Evolutionary conservation across 495 filamentous ascomycete species (phyloP).

Genomic region (Barbatosphaeria neglecta): DNA sequence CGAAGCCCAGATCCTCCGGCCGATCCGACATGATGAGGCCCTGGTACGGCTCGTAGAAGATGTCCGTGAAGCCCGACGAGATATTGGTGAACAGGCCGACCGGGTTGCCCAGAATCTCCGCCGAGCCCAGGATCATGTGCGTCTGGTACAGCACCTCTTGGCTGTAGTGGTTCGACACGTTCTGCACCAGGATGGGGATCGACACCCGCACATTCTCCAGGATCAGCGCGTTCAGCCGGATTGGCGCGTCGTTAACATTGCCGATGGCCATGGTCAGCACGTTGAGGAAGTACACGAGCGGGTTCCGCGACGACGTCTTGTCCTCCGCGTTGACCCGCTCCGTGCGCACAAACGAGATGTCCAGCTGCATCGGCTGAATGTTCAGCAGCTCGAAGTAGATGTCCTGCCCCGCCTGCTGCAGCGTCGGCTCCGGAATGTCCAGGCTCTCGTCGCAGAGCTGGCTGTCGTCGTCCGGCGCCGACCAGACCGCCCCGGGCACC

Average conservation of each 20-base stretch:
- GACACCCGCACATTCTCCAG: constrained; percentile 93
- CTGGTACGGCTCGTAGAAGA: constrained; percentile 98
- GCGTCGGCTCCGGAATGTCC: constrained; percentile 84
- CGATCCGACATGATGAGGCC: constrained; percentile 91
- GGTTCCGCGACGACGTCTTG: constrained; percentile 77
- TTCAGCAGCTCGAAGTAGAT: constrained; percentile 97
- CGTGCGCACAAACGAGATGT: constrained; percentile 92
- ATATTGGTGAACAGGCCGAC: constrained; percentile 97
- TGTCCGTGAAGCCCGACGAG: constrained; percentile 89
- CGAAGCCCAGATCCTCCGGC: constrained; percentile 85
- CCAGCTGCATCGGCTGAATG: constrained; percentile 94
- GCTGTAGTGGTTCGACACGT: constrained; percentile 85
- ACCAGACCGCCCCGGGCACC: constrained; percentile 86
- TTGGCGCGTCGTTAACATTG: constrained; percentile 93
- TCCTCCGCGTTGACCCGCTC: constrained; percentile 95
- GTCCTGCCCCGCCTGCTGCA: constrained; percentile 72
- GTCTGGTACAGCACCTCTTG: constrained; percentile 92
- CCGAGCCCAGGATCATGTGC: constrained; percentile 90
- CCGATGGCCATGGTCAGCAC: constrained; percentile 98
- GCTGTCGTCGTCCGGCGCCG: constrained; percentile 65
- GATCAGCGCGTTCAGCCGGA: constrained; percentile 85
- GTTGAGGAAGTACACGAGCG: constrained; percentile 96
- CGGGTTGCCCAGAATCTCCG: constrained; percentile 96
- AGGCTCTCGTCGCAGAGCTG: constrained; percentile 79
- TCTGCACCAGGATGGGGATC: constrained; percentile 66